Conservation (phyloP, 2,329 filamentous ascomycete species). For the Penicillium thymicola region DNA sequence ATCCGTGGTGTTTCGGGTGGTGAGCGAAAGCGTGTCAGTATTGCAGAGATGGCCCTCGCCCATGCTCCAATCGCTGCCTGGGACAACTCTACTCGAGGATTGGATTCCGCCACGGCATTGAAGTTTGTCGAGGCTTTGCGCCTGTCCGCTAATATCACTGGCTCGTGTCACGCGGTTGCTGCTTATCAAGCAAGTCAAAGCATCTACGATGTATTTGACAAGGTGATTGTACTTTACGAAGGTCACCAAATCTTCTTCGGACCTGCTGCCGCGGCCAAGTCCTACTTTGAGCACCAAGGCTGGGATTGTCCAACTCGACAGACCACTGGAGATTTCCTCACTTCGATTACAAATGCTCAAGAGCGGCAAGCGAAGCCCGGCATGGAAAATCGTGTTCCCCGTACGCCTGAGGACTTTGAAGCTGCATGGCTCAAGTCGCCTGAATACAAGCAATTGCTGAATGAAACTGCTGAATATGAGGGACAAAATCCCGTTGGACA, state of each 20-base stretch:
- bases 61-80: constrained; percentile 43
- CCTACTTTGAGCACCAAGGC: constrained; percentile 65
- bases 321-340: constrained; percentile 66
- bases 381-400: constrained; percentile 60
- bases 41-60: constrained; percentile 52
- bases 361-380: constrained; percentile 56
- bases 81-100: constrained; percentile 46
- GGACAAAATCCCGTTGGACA: constrained; percentile 35
- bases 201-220: constrained; percentile 59
- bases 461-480: constrained; percentile 42
- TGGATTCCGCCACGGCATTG: constrained; percentile 52
- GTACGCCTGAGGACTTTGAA: constrained; percentile 66
- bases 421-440: constrained; percentile 52
- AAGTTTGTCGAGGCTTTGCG: constrained; percentile 52
- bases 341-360: constrained; percentile 60
- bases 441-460: constrained; percentile 41
- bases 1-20: constrained; percentile 59
- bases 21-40: constrained; percentile 58
- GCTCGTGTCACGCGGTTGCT: constrained; percentile 48
- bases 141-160: constrained; percentile 44
- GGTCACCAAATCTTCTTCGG: constrained; percentile 74
- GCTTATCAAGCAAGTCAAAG: constrained; percentile 50
- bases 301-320: constrained; percentile 64
- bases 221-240: constrained; percentile 66
- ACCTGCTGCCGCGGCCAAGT: constrained; percentile 54